Conservation (phyloP, 129 eudicot genomes). For the Kitagawia praeruptora region DNA sequence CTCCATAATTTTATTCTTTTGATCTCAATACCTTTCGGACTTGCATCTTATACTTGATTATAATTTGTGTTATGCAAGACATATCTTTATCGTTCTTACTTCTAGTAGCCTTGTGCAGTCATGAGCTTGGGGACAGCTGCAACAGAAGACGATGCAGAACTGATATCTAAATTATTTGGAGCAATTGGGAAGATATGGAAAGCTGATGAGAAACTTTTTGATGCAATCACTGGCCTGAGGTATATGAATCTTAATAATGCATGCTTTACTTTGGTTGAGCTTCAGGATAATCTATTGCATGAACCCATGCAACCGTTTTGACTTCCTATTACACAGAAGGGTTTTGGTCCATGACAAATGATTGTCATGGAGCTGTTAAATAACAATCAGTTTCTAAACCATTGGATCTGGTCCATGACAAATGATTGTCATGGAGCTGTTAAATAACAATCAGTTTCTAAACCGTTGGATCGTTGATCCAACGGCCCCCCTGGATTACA, state of each 20-base stretch:
- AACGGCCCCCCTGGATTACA: too few species aligned
- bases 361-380: too few species aligned
- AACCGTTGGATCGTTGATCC: too few species aligned
- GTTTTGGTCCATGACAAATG: too few species aligned
- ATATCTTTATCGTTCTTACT: background rate
- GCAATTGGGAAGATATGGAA: conserved; percentile 89
- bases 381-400: too few species aligned
- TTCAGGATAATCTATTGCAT: background rate
- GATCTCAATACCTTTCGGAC: background rate
- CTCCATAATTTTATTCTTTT: background rate
- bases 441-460: too few species aligned
- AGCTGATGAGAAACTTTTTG: conserved; percentile 88
- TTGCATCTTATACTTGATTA: background rate
- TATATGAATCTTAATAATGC: conserved; percentile 6
- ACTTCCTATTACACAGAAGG: background rate
- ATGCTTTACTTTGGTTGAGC: background rate
- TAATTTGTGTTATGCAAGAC: background rate
- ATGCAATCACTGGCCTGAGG: conserved; percentile 95
- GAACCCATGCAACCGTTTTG: background rate
- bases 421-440: too few species aligned
- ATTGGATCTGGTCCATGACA: too few species aligned
- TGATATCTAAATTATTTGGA: conserved; percentile 65
- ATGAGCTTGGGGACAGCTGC: conserved; percentile 72
- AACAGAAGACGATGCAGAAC: conserved; percentile 72
- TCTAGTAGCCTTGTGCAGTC: conserved; percentile 29